Evolutionary conservation across 371 early-diverging fungal species (phyloP), one percentile per base, ranked within the genome.

Genomic region (Rhizopus arrhizus): DNA sequence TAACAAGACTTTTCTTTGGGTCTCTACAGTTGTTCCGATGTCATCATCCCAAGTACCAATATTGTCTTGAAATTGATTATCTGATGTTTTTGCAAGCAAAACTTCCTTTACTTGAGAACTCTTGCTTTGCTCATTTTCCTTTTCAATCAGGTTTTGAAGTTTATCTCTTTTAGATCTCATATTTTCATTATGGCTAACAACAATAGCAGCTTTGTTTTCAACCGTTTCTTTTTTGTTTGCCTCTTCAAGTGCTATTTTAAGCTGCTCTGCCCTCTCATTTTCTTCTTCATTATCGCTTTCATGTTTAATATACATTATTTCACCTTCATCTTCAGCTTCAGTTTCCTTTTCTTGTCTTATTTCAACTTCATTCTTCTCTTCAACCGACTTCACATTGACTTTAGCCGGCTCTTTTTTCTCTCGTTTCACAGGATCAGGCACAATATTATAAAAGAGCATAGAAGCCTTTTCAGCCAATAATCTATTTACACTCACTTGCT

Each of bases 401-500:
- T 34, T 65, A 48, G 7, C 66, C 15, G 62, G 45, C 2, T 34
- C 3, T 41, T 66, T 72, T 3, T 40, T 47, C 5, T 64, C 45
- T 62, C 67, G 72, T 38, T 72, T 68, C 42, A 54, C 61, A 16
- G 53, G 59, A n/a, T 42, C 61, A 53, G 47, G 56, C 34, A 53
- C 68, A 12, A 55, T 61, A 22, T 76, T 77, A 67, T 95, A 95
- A 61, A 95, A 93, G 5, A 95, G 78, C 77, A 94, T 82, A 60
- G 93, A 92, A 0, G 93, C 91, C 7, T 86, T 73, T 67, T 91
- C 87, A 4, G 64, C 68, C 29, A 92, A 70, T 0, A 95, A 89
- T 9, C 88, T 84, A 34, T 82, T 77, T n/a, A 84, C 67, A 56
- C 90, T 88, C 35, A 91, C 91, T 66, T 86, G 84, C 29, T 78